phyloP scores from a whole-genome alignment of 179 eudicot species.

The Spergularia azorica region DNA sequence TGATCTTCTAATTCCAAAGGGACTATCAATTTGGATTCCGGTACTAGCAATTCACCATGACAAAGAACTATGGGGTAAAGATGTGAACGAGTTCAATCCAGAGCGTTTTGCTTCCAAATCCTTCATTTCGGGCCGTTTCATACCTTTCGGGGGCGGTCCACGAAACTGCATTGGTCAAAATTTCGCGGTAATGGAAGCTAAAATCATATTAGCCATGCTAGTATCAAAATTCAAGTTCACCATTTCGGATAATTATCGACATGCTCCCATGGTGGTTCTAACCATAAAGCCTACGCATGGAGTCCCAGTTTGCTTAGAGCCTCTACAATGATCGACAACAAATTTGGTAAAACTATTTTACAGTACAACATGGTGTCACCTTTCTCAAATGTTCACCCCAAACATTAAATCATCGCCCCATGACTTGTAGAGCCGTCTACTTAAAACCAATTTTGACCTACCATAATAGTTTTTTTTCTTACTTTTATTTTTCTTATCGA shows the following conservation, averaged over 20 bases:
- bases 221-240: slow-evolving; percentile 55
- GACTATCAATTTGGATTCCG: slow-evolving; percentile 90
- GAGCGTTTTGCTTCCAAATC: slow-evolving; percentile 68
- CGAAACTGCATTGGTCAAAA: slow-evolving; percentile 87
- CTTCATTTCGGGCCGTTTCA: slow-evolving; percentile 59
- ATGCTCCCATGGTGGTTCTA: slow-evolving; percentile 76
- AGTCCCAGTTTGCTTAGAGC: slow-evolving; percentile 70
- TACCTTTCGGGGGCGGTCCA: slow-evolving; percentile 89
- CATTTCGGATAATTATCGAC: slow-evolving; percentile 66
- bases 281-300: slow-evolving; percentile 91
- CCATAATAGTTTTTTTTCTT: neutral
- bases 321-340: slow-evolving; percentile 24
- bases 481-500: neutral
- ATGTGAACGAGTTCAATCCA: slow-evolving; percentile 81
- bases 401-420: neutral
- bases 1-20: slow-evolving; percentile 79
- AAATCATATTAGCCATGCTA: slow-evolving; percentile 73
- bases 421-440: neutral
- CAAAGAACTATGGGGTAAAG: slow-evolving; percentile 80
- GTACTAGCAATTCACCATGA: slow-evolving; percentile 81
- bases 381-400: neutral
- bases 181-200: slow-evolving; percentile 88
- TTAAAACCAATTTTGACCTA: neutral
- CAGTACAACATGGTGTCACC: no score
- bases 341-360: neutral